A percentile compares a stretch with the other conserved stretches of the same genome.
These are phyloP conservation scores for Corymbia citriodora DNA, from an alignment of 441 rosid species.

Conservation along the genomic window DNA sequence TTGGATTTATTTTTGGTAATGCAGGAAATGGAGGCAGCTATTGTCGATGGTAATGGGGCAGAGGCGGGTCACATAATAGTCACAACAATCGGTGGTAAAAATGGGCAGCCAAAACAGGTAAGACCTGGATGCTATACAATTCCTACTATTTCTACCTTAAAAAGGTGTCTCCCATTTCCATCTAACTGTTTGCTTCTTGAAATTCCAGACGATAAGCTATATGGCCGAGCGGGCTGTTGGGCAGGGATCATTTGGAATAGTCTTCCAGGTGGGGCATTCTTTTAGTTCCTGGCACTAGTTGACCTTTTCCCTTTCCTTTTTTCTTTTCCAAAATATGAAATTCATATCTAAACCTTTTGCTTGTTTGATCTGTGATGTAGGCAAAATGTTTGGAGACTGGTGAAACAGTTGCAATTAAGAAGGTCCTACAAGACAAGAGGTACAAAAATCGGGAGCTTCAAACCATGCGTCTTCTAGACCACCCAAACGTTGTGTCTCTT, in stretches of 20 bases:
- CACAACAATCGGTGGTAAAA: slow-evolving; percentile 66
- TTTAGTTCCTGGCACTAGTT: not conserved
- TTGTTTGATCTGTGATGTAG: slow-evolving; percentile 17
- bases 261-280: slow-evolving; percentile 46
- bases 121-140: not conserved
- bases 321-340: not conserved
- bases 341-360: not conserved
- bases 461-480: slow-evolving; percentile 71
- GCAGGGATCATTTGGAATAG: slow-evolving; percentile 70
- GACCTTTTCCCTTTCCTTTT: not conserved
- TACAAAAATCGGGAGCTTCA: slow-evolving; percentile 76
- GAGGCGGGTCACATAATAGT: slow-evolving; percentile 72
- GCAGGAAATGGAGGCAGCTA: slow-evolving; percentile 63
- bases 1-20: slow-evolving; percentile 3
- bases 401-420: slow-evolving; percentile 65
- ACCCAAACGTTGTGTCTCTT: slow-evolving; percentile 63
- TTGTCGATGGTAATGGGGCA: slow-evolving; percentile 56
- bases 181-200: not conserved
- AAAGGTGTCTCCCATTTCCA: not conserved
- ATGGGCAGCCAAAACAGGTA: slow-evolving; percentile 72
- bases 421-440: slow-evolving; percentile 77
- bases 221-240: slow-evolving; percentile 84
- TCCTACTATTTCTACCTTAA: not conserved
- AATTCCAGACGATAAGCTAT: slow-evolving; percentile 59
- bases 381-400: slow-evolving; percentile 72